These are phyloP conservation scores for Agrocybe pediades DNA, from an alignment of 768 basidiomycete species.

Conservation along the genomic window DNA sequence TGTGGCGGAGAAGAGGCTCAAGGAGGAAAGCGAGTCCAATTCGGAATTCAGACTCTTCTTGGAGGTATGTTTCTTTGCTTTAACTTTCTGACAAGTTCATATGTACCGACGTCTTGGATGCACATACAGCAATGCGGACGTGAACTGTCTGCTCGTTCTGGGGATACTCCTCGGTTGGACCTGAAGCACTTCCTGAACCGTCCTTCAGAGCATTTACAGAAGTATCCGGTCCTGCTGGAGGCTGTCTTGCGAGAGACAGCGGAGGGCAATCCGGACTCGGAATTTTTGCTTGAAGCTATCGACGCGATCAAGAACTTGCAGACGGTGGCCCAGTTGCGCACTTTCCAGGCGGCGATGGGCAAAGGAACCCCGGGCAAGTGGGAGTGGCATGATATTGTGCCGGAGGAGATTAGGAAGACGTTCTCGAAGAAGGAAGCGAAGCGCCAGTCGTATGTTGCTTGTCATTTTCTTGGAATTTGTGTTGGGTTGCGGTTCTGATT, in stretches of 20 bases:
- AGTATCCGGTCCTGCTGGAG: constrained; percentile 83
- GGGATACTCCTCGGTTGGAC: constrained; percentile 51
- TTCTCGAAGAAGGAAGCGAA: constrained; percentile 78
- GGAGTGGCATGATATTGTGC: constrained; percentile 90
- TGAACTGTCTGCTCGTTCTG: constrained; percentile 37
- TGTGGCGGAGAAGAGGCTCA: constrained; percentile 81
- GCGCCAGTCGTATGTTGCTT: constrained; percentile 72
- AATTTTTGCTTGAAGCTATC: constrained; percentile 83
- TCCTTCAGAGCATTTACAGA: constrained; percentile 80
- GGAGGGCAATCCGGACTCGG: constrained; percentile 77
- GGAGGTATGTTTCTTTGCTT: constrained; percentile 56
- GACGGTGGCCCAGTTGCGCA: constrained; percentile 76
- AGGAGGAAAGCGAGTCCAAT: constrained; percentile 84
- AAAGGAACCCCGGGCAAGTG: constrained; percentile 77
- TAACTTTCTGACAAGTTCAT: not conserved
- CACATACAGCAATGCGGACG: constrained; percentile 43
- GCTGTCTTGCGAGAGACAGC: constrained; percentile 85
- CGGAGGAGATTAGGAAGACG: constrained; percentile 58
- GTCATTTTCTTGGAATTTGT: not conserved
- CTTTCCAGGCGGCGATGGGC: constrained; percentile 91
- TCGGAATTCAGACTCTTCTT: constrained; percentile 81
- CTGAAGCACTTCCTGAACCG: constrained; percentile 80
- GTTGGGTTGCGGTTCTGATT: not conserved
- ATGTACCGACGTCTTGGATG: constrained; percentile 1
- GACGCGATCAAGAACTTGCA: constrained; percentile 83